Evolutionary conservation across 2,329 filamentous ascomycete genomes (phyloP).

Genomic region (Arthroderma sp.): DNA sequence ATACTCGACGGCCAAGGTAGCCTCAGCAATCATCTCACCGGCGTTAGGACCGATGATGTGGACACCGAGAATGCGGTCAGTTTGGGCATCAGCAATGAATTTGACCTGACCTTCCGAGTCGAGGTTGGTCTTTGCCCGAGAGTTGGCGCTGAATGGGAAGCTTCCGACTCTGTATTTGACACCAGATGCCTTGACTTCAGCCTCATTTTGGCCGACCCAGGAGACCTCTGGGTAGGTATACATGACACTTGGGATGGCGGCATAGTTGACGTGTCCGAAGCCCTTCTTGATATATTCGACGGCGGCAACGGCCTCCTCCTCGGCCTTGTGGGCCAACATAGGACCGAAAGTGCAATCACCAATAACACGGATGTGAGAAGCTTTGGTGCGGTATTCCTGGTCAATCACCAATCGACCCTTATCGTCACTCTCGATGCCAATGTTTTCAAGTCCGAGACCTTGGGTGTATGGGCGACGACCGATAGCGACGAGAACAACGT

Average conservation of each 20-base stretch:
- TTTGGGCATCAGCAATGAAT: constrained; percentile 92
- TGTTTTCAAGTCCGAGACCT: constrained; percentile 84
- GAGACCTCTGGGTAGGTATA: constrained; percentile 98
- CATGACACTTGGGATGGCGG: constrained; percentile 95
- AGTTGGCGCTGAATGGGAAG: constrained; percentile 98
- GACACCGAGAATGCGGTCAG: constrained; percentile 84
- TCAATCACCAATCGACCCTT: constrained; percentile 92
- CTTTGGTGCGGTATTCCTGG: constrained; percentile 96
- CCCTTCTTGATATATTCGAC: constrained; percentile 97
- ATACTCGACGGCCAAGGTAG: constrained; percentile 87
- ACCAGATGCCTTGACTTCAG: constrained; percentile 79
- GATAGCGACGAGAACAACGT: constrained; percentile 93
- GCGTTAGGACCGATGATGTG: constrained; percentile 95
- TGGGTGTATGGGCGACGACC: constrained; percentile 89
- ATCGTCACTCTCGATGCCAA: constrained; percentile 72
- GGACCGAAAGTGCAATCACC: constrained; percentile 94
- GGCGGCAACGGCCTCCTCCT: constrained; percentile 91
- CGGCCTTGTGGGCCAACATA: constrained; percentile 98
- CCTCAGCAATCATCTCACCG: constrained; percentile 99
- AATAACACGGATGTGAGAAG: constrained; percentile 91
- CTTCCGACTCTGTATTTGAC: constrained; percentile 85
- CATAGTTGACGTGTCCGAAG: constrained; percentile 98
- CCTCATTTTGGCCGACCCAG: constrained; percentile 96
- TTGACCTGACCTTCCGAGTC: constrained; percentile 95
- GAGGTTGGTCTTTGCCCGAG: constrained; percentile 94